Evolutionary conservation across 2,329 filamentous ascomycete genomes (phyloP), one percentile per base, ranked within the genome.

Genomic region (Fragosphaeria purpurea): DNA sequence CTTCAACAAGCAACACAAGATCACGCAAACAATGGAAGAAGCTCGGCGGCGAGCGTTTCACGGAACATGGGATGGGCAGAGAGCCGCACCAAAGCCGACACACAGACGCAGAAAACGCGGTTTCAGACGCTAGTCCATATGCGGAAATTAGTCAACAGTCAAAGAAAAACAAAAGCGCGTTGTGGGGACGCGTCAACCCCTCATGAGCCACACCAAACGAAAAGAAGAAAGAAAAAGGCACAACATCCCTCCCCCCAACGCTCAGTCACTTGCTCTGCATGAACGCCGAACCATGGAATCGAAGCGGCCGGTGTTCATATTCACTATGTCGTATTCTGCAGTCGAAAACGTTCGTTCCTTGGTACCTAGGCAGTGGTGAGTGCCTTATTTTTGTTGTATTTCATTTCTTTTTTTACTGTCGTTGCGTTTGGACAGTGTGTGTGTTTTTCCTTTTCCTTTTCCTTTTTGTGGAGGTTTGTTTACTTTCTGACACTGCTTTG

Each of bases 131-230:
- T 55, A 55, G 41, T 34, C 47, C 33, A 6, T n/a, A 46, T 41
- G 1, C 7, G 47, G 53, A n/a, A 48, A 39, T 46, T 48, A 47
- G 45, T 55, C 48, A 55, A 55, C 42, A 55, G 22, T 22, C 22
- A 48, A 31, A 33, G 32, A 6, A 12, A 5, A 34, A 22, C 38
- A 41, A 51, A 42, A 48, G 39, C 50, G 46, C 50, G 50, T 46
- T 48, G 22, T 22, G 37, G 38, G 5, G 46, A 48, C 50, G 50
- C 50, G 50, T 48, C 42, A 8, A 30, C 31, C 46, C 46, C 46
- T 39, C 30, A 38, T 41, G 7, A 12, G n/a, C 22, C 7, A 12
- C n/a, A 10, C 5, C n/a, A 42, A 22, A 22, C 33, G 7, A 47
- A 34, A 32, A 35, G 41, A 22, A 13, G 5, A 47, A 34, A 32